These are phyloP conservation scores for Fistulinella staudtii DNA, from an alignment of 1,284 basidiomycete genomes.

Conservation along the genomic window DNA sequence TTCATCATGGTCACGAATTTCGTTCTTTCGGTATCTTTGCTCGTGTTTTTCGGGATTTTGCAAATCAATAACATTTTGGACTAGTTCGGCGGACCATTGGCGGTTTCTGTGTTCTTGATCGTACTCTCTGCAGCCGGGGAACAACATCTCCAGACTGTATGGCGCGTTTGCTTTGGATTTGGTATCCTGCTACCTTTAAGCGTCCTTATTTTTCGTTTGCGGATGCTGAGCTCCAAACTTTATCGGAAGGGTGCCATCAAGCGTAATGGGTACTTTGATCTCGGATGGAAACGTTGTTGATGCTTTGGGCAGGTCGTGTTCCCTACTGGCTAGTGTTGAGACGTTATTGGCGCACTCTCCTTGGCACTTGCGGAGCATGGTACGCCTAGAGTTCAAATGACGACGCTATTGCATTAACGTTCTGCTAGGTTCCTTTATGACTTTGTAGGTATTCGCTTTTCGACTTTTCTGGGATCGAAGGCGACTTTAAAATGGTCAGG, in stretches of 20 bases:
- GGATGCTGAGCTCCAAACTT: conserved; percentile 66
- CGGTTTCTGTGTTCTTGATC: conserved; percentile 69
- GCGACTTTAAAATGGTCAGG: conserved; percentile 30
- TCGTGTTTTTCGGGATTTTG: background rate
- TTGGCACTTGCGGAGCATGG: conserved; percentile 73
- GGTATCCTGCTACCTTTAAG: conserved; percentile 64
- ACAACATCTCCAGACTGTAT: conserved; percentile 64
- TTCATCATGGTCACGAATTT: conserved; percentile 79
- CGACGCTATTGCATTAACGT: conserved; percentile 7
- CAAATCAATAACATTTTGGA: conserved; percentile 14
- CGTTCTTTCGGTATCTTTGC: conserved; percentile 47
- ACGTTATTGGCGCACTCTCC: conserved; percentile 65
- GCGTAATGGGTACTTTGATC: conserved; percentile 30
- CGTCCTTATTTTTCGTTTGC: conserved; percentile 70
- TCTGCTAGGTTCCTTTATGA: conserved; percentile 66
- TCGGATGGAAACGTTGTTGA: conserved; percentile 4
- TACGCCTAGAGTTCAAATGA: conserved; percentile 24
- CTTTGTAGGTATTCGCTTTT: conserved; percentile 42
- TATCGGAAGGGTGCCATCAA: conserved; percentile 67
- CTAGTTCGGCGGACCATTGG: conserved; percentile 66
- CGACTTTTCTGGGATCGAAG: background rate
- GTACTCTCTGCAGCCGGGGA: conserved; percentile 65
- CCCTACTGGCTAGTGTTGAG: conserved; percentile 62
- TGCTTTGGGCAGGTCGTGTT: conserved; percentile 41
- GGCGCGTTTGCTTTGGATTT: conserved; percentile 75